Percentiles rank a stretch among this genome's conserved stretches.
These are phyloP conservation scores for Trypanosoma conorhini DNA, from an alignment of 208 protist species.

Conservation along the genomic window DNA sequence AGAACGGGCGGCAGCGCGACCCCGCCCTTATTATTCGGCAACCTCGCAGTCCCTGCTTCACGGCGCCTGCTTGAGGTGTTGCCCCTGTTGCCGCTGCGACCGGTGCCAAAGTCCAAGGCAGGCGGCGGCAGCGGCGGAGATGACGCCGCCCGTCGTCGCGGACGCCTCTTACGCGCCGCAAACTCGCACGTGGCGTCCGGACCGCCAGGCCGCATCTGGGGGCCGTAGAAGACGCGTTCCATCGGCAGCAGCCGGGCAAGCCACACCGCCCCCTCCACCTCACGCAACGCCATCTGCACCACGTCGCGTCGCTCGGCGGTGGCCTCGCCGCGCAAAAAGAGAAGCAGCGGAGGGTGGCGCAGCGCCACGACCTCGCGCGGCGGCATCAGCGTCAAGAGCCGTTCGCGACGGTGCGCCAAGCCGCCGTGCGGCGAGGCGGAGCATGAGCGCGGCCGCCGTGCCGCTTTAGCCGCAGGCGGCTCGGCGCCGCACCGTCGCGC, in stretches of 20 bases:
- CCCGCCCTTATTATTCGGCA: conserved; percentile 10
- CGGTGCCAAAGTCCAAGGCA: neutral
- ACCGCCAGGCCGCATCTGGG: conserved; percentile 30
- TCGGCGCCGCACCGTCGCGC: neutral
- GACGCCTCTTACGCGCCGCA: neutral
- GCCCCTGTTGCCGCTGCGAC: neutral
- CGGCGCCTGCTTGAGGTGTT: neutral
- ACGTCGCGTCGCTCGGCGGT: neutral
- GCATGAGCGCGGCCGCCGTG: conserved; percentile 3
- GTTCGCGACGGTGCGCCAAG: neutral
- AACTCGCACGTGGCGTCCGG: neutral
- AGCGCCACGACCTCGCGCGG: conserved; percentile 40
- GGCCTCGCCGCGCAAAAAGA: conserved; percentile 23
- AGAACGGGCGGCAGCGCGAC: neutral
- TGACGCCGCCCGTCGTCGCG: conserved; percentile 47
- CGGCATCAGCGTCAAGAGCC: neutral
- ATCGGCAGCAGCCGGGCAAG: conserved; percentile 39
- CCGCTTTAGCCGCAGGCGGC: neutral
- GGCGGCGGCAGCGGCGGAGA: conserved; percentile 36
- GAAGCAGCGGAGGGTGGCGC: conserved; percentile 55
- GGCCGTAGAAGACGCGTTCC: conserved; percentile 61
- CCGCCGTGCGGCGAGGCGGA: neutral
- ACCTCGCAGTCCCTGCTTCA: neutral
- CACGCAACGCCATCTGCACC: conserved; percentile 14
- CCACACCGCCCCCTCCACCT: conserved; percentile 33